These are phyloP conservation scores for Monotropa hypopitys DNA, from an alignment of 179 eudicot genomes.

Conservation along the genomic window DNA sequence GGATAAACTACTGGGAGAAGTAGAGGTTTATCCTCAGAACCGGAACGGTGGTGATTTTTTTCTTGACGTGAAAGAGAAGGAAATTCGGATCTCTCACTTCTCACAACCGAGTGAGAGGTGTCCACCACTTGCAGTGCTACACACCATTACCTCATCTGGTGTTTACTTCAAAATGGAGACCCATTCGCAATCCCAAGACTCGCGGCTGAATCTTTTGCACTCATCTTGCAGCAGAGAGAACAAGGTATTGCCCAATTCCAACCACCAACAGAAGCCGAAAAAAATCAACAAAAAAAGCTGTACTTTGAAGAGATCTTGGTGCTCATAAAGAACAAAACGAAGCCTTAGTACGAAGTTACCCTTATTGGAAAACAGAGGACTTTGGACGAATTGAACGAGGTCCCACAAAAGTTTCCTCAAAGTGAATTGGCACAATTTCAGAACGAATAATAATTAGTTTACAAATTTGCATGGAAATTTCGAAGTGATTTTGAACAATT, in stretches of 20 bases:
- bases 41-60: conserved; percentile 17
- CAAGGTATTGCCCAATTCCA: conserved; percentile 56
- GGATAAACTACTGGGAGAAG: conserved; percentile 70
- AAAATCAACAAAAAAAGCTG: not conserved
- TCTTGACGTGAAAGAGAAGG: conserved; percentile 23
- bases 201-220: conserved; percentile 66
- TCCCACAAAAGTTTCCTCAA: not conserved
- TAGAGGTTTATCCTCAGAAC: conserved; percentile 45
- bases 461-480: not conserved
- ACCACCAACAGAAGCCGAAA: not conserved
- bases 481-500: not conserved
- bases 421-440: not conserved
- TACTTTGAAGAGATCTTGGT: not conserved
- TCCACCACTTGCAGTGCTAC: conserved; percentile 85
- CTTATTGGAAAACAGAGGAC: conserved; percentile 8
- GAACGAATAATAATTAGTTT: not conserved
- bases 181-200: conserved; percentile 28
- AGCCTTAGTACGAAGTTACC: conserved; percentile 8
- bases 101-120: conserved; percentile 82
- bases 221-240: conserved; percentile 83
- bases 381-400: conserved; percentile 11
- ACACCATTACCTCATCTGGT: conserved; percentile 44
- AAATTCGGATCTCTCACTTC: conserved; percentile 51
- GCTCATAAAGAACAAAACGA: not conserved
- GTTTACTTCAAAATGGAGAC: conserved; percentile 75